Evolutionary conservation across 2,329 filamentous ascomycete species (phyloP), one percentile per base, ranked within the genome.

Genomic region (Pseudocercospora vitis): DNA sequence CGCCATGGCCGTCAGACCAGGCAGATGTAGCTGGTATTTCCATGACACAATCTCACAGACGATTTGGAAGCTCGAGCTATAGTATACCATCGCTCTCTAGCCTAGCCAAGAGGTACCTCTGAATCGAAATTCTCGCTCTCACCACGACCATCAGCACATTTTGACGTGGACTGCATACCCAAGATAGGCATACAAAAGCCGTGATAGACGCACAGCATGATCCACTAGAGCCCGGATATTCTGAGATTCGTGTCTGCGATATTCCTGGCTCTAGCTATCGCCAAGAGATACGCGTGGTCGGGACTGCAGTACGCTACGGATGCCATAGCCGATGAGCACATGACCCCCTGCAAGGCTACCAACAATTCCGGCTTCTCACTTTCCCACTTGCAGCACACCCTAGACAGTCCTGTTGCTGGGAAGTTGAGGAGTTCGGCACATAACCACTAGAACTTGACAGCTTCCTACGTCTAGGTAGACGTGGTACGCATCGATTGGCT

Each of bases 321-420:
- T 23, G 12, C 19, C 11, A 18, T 1, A 42, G 37, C 37, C 37
- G 37, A 42, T 42, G 37, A n/a, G 18, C 37, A 42, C 18, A 21
- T 42, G 37, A 42, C 37, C 24, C 8, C 24, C 37, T n/a, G 37
- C 37, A 42, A 42, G 37, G 37, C 37, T 42, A 21, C 37, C 37
- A 24, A 9, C n/a, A n/a, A n/a, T n/a, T n/a, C n/a, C n/a, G n/a
- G n/a, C n/a, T n/a, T n/a, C n/a, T n/a, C n/a, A n/a, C n/a, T n/a
- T 42, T 42, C 37, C 18, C 18, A 18, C 21, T 24, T 21, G 19
- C 6, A 14, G 14, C 37, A 12, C n/a, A n/a, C 37, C 35, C 35
- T 18, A 21, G 35, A 21, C 4, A 39, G 2, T 39, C 16, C 14
- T 18, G 12, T 19, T 18, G 14, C 16, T 18, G 16, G 21, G 21